Evolutionary conservation across 2,329 filamentous ascomycete species (phyloP).

Genomic region (Trichoderma gracile): DNA sequence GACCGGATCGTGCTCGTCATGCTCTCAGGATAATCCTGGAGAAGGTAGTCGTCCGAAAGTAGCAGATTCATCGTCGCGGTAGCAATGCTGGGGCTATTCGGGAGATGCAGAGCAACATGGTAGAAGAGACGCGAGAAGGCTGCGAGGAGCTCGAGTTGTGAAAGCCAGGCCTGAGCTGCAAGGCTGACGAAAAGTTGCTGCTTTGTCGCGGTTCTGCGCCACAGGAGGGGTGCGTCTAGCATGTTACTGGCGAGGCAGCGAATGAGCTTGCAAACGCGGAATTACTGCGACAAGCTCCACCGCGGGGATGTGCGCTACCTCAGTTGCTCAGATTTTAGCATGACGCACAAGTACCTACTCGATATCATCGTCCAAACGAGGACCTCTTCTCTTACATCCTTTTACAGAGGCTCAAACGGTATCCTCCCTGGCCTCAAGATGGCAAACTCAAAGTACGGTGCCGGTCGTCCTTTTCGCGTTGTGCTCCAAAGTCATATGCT

Average conservation of each 20-base stretch:
- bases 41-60: conserved; percentile 62
- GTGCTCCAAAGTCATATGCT: not conserved
- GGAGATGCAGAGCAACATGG: conserved; percentile 27
- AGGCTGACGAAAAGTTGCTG: conserved; percentile 36
- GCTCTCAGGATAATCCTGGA: conserved; percentile 84
- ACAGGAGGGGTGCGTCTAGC: conserved; percentile 16
- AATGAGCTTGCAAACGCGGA: conserved; percentile 14
- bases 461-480: not conserved
- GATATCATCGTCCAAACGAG: conserved; percentile 9
- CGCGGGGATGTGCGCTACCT: conserved; percentile 30
- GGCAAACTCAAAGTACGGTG: conserved; percentile 61
- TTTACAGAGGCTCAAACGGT: not conserved
- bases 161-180: conserved; percentile 32
- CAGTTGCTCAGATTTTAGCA: conserved; percentile 29
- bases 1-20: conserved; percentile 83
- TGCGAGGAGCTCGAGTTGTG: conserved; percentile 17
- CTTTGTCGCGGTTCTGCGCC: conserved; percentile 10
- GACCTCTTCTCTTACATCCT: conserved; percentile 8
- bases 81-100: conserved; percentile 26
- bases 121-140: conserved; percentile 25
- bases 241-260: not conserved
- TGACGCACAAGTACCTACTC: conserved; percentile 32
- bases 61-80: conserved; percentile 55
- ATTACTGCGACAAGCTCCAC: conserved; percentile 23
- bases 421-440: conserved; percentile 36